A percentile compares a stretch with the other conserved stretches of the same genome.
Evolutionary conservation across 108 stramenopile genomes (phyloP).

Genomic region (Nannochloropsis salina): DNA sequence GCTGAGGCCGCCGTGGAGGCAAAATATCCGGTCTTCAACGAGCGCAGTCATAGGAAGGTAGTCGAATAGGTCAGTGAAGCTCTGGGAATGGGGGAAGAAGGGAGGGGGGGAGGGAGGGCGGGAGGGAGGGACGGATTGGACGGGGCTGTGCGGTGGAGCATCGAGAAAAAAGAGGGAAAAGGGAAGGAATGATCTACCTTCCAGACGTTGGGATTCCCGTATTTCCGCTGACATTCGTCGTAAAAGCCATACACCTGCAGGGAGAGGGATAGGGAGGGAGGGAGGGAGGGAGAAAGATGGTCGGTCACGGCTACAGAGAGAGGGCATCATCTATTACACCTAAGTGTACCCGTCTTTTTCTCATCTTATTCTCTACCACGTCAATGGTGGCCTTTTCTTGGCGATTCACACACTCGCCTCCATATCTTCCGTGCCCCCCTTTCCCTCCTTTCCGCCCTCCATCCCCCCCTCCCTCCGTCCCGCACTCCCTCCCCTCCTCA

Average conservation of each 20-base stretch:
- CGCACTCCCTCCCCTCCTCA: slow-evolving; percentile 41
- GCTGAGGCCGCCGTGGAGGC: slow-evolving; percentile 87
- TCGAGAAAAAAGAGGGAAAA: background rate
- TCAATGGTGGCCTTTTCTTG: no score
- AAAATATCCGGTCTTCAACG: slow-evolving; percentile 68
- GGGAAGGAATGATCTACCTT: slow-evolving; percentile 44
- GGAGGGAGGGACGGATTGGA: background rate
- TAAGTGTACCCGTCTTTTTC: no score
- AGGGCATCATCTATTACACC: no score
- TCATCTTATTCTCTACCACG: no score
- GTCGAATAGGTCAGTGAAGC: slow-evolving; percentile 91
- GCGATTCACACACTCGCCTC: no score
- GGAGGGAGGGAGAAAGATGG: background rate
- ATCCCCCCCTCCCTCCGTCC: slow-evolving; percentile 4
- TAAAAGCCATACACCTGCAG: slow-evolving; percentile 65
- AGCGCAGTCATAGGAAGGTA: slow-evolving; percentile 84
- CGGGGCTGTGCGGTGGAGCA: background rate
- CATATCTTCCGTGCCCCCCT: no score
- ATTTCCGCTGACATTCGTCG: slow-evolving; percentile 96
- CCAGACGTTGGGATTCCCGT: slow-evolving; percentile 96
- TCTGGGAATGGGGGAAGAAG: background rate
- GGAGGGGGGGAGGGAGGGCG: background rate
- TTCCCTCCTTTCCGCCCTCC: no score
- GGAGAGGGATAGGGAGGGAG: background rate
- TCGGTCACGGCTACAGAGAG: background rate